phyloP scores from a whole-genome alignment of 148 eudicot genomes.

The Chenopodium berlandieri region DNA sequence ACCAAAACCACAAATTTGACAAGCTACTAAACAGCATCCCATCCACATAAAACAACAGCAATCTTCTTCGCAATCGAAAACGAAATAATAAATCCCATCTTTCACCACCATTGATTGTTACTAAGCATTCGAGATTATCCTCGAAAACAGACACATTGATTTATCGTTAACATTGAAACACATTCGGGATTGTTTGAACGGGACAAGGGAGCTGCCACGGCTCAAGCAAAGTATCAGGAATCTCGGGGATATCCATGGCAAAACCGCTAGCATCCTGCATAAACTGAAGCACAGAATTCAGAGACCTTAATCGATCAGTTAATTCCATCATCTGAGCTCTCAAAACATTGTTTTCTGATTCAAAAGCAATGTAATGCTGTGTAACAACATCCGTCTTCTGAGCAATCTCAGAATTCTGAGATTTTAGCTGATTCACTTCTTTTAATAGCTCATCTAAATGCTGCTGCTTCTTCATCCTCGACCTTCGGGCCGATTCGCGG shows the following conservation, averaged over 20 bases:
- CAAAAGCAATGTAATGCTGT: constrained; percentile 38
- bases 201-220: constrained; percentile 96
- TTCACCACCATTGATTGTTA: neutral
- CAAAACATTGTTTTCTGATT: constrained; percentile 68
- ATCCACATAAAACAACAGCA: neutral
- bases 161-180: constrained; percentile 43
- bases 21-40: neutral
- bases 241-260: constrained; percentile 62
- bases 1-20: neutral
- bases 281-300: constrained; percentile 65
- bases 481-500: constrained; percentile 79
- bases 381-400: constrained; percentile 43
- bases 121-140: neutral
- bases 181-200: constrained; percentile 47
- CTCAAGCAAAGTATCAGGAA: constrained; percentile 71
- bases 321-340: constrained; percentile 72
- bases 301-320: constrained; percentile 58
- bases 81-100: neutral
- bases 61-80: neutral
- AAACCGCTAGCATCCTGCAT: constrained; percentile 72
- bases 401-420: constrained; percentile 43
- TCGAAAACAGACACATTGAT: neutral
- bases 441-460: constrained; percentile 51
- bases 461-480: constrained; percentile 83
- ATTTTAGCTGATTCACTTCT: constrained; percentile 42